These are phyloP conservation scores for Reutealis trisperma DNA, from an alignment of 345 rosid species.

Conservation along the genomic window DNA sequence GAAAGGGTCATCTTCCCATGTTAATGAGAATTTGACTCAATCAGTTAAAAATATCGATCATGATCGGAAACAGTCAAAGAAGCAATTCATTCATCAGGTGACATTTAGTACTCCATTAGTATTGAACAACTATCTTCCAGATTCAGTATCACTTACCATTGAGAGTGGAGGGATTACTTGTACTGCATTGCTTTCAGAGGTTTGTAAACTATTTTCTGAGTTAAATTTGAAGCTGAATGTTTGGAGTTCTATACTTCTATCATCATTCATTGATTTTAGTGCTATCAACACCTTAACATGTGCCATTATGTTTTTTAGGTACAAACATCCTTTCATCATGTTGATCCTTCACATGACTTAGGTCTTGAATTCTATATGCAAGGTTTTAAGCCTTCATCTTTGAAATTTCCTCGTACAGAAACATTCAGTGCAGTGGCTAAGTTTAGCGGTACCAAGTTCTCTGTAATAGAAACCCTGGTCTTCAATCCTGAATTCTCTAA, in stretches of 20 bases:
- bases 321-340: conserved; percentile 72
- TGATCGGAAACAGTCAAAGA: conserved; percentile 43
- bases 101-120: conserved; percentile 75
- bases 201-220: conserved; percentile 37
- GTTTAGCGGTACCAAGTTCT: conserved; percentile 68
- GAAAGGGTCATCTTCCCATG: conserved; percentile 30
- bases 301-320: conserved; percentile 46
- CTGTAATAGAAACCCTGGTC: conserved; percentile 60
- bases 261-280: conserved; percentile 22
- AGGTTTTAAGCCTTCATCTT: conserved; percentile 54
- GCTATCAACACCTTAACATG: conserved; percentile 1
- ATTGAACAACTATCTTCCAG: conserved; percentile 77
- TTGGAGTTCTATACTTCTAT: conserved; percentile 16
- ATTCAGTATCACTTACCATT: conserved; percentile 56
- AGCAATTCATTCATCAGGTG: conserved; percentile 60
- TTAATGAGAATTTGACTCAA: conserved; percentile 26
- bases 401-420: conserved; percentile 82
- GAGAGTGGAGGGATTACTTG: conserved; percentile 73
- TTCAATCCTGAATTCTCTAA: conserved; percentile 49
- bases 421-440: conserved; percentile 63
- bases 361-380: conserved; percentile 59
- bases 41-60: conserved; percentile 37
- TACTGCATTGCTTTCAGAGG: conserved; percentile 73
- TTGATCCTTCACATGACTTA: conserved; percentile 87
- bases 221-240: background rate